Percentiles rank a stretch among this genome's conserved stretches.
Conservation (phyloP, 1,284 basidiomycete genomes). For the Amylostereum chailletii region DNA sequence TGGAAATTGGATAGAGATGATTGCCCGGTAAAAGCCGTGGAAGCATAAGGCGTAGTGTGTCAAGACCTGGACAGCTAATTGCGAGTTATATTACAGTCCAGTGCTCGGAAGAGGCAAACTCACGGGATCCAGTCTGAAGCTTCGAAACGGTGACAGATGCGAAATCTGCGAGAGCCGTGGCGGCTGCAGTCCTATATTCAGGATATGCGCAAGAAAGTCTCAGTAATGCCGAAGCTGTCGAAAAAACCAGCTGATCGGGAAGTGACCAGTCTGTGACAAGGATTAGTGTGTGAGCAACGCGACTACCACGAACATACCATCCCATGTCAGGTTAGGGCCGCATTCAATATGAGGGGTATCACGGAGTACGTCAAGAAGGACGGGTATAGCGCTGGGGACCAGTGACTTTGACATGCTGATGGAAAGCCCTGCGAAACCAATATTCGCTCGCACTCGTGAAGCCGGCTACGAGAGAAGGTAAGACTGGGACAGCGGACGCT, state of each 20-base stretch:
- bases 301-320: constrained; percentile 36
- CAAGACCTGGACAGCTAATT: constrained; percentile 58
- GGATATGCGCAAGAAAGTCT: constrained; percentile 49
- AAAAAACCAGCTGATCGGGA: constrained; percentile 73
- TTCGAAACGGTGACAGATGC: constrained; percentile 47
- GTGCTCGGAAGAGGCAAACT: constrained; percentile 16
- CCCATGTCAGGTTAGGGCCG: constrained; percentile 70
- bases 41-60: constrained; percentile 74
- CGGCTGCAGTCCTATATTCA: constrained; percentile 37
- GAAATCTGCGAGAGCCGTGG: constrained; percentile 53
- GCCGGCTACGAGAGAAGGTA: constrained; percentile 30
- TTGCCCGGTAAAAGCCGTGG: constrained; percentile 82
- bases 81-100: background rate
- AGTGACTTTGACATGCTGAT: constrained; percentile 51
- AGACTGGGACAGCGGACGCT: background rate
- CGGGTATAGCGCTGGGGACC: constrained; percentile 40
- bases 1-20: constrained; percentile 67
- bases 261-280: constrained; percentile 60
- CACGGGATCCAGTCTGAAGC: constrained; percentile 48
- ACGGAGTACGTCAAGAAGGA: constrained; percentile 55
- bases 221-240: constrained; percentile 67
- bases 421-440: constrained; percentile 69
- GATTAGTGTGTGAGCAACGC: background rate
- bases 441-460: constrained; percentile 64
- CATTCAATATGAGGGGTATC: constrained; percentile 71